Evolutionary conservation across 1,284 basidiomycete genomes (phyloP).

Genomic region (Lentinula novae-zelandiae): DNA sequence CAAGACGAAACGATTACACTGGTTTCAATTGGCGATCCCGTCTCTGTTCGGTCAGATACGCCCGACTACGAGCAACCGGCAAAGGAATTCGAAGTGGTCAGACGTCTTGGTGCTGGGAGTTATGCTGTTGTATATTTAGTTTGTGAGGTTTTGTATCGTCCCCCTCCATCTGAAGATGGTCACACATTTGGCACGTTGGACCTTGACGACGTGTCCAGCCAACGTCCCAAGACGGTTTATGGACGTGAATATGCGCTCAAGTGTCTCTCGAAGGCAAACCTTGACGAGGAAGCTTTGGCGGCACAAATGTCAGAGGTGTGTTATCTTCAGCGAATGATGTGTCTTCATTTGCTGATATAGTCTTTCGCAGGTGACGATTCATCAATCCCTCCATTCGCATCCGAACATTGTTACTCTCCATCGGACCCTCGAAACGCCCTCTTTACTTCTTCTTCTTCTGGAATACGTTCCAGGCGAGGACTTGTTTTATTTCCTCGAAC

Average conservation of each 20-base stretch:
- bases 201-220: conserved; percentile 42
- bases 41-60: conserved; percentile 22
- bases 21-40: conserved; percentile 35
- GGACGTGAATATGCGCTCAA: conserved; percentile 94
- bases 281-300: conserved; percentile 80
- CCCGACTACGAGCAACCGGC: conserved; percentile 46
- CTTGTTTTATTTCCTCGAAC: conserved; percentile 96
- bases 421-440: conserved; percentile 65
- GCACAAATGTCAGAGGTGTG: conserved; percentile 86
- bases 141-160: conserved; percentile 73
- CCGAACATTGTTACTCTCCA: conserved; percentile 95
- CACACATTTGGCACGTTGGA: conserved; percentile 60
- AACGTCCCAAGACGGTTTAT: conserved; percentile 47
- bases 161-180: conserved; percentile 55
- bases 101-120: conserved; percentile 82
- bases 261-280: conserved; percentile 90
- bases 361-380: conserved; percentile 74
- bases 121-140: conserved; percentile 95
- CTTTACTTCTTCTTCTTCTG: conserved; percentile 45
- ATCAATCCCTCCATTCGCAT: conserved; percentile 89
- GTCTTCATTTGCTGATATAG: conserved; percentile 4
- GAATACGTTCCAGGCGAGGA: conserved; percentile 97
- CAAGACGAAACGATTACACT: conserved; percentile 61
- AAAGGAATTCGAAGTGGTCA: conserved; percentile 77
- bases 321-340: conserved; percentile 13